Evolutionary conservation across 768 basidiomycete genomes (phyloP).

Genomic region (Podaxis sp.): DNA sequence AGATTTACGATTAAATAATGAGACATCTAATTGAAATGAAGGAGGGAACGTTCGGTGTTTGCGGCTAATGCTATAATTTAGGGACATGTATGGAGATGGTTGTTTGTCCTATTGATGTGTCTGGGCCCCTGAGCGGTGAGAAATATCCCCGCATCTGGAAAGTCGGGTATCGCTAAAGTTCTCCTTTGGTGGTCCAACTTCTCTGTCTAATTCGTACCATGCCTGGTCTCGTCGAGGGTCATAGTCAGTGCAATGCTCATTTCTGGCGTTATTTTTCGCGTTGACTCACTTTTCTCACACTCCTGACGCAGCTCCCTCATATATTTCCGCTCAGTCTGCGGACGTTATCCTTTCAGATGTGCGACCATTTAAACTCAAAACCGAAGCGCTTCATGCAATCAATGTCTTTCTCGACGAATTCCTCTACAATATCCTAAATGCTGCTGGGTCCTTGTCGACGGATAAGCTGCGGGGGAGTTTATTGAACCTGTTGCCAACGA

Average conservation of each 20-base stretch:
- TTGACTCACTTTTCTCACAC: not conserved
- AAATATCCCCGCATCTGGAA: conserved; percentile 14
- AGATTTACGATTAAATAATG: not conserved
- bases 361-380: conserved; percentile 82
- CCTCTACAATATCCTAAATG: conserved; percentile 66
- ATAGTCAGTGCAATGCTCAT: conserved; percentile 33
- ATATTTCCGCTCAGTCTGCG: conserved; percentile 81
- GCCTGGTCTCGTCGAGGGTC: conserved; percentile 38
- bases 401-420: conserved; percentile 86
- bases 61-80: not conserved
- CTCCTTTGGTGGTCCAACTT: conserved; percentile 16
- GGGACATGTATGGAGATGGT: not conserved
- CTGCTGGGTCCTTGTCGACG: conserved; percentile 67
- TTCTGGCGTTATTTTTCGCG: conserved; percentile 7
- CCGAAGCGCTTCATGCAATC: conserved; percentile 73
- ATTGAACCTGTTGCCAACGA: conserved; percentile 70
- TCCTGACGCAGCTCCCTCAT: conserved; percentile 52
- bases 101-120: not conserved
- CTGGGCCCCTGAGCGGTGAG: conserved; percentile 11
- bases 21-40: not conserved
- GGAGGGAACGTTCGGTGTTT: not conserved
- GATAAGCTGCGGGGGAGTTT: conserved; percentile 72
- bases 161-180: not conserved
- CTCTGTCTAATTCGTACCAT: conserved; percentile 32
- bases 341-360: conserved; percentile 92